A percentile compares a stretch with the other conserved stretches of the same genome.
Evolutionary conservation across 257 asterid genomes (phyloP).

Genomic region (Phtheirospermum japonicum): DNA sequence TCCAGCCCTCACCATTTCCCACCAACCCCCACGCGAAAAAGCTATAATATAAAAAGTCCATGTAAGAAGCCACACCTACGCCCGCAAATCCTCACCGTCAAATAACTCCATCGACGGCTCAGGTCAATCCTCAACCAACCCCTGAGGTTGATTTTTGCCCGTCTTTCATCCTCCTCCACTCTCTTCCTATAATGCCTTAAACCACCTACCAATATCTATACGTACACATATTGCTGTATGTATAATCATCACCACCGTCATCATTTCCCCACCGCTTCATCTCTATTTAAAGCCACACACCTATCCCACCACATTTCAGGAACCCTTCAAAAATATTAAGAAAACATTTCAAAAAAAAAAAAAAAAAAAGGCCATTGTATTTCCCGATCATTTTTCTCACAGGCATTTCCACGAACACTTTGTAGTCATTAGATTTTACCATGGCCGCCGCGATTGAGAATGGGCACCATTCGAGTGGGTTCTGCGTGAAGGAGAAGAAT

Average conservation of each 20-base stretch:
- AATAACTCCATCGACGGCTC: conserved; percentile 20
- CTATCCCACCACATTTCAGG: conserved; percentile 15
- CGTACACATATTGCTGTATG: conserved; percentile 4
- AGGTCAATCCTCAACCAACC: conserved; percentile 50
- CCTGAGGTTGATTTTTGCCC: conserved; percentile 5
- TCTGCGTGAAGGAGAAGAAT: conserved; percentile 30
- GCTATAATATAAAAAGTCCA: background rate
- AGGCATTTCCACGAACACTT: background rate
- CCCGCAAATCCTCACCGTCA: conserved; percentile 26
- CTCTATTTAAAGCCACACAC: conserved; percentile 37
- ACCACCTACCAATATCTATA: conserved; percentile 40
- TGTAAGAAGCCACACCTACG: conserved; percentile 26
- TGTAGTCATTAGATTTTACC: background rate
- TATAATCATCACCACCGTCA: background rate
- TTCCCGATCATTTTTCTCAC: background rate
- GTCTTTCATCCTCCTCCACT: conserved; percentile 19
- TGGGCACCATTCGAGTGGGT: conserved; percentile 26
- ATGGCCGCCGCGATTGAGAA: conserved; percentile 7
- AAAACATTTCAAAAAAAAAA: background rate
- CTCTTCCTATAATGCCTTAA: background rate
- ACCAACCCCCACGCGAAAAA: conserved; percentile 11
- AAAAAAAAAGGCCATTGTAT: too few species aligned
- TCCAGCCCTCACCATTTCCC: too few species aligned
- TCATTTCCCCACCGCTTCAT: conserved; percentile 6
- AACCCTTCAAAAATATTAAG: background rate